phyloP scores from a whole-genome alignment of 1,139 yeast genomes.

The Neolecta irregularis region DNA sequence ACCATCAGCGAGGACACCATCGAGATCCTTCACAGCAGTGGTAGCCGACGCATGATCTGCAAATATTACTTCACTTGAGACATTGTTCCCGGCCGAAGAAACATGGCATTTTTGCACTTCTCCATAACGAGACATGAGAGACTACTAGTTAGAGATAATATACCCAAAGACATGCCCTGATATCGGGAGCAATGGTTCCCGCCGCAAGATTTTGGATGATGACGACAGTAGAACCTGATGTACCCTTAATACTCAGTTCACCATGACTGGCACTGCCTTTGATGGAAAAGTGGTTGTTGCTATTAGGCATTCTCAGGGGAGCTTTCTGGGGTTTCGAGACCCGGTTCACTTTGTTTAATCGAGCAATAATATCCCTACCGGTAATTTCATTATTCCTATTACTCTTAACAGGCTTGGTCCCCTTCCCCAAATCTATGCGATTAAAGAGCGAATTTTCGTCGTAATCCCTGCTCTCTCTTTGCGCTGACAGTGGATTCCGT shows the following conservation, averaged over 20 bases:
- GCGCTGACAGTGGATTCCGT: too few relatives aligned
- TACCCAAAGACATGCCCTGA: conserved; percentile 11
- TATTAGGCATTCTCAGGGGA: neutral
- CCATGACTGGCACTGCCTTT: neutral
- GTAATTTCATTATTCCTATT: too few relatives aligned
- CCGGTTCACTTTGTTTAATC: too few relatives aligned
- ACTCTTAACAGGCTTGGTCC: too few relatives aligned
- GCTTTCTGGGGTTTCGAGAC: too few relatives aligned
- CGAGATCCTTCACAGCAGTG: conserved; percentile 10
- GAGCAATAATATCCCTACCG: too few relatives aligned
- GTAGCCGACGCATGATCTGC: conserved; percentile 12
- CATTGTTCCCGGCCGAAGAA: conserved; percentile 4
- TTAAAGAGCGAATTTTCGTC: too few relatives aligned
- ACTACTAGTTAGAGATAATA: conserved; percentile 7
- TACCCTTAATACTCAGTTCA: conserved; percentile 12
- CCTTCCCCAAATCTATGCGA: too few relatives aligned
- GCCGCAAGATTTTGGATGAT: conserved; percentile 15
- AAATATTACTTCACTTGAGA: conserved; percentile 13
- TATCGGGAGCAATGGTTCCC: conserved; percentile 17
- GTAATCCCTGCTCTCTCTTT: too few relatives aligned
- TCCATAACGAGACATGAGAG: conserved; percentile 2
- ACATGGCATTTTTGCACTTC: conserved; percentile 7
- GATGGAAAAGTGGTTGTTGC: neutral
- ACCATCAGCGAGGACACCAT: conserved; percentile 16
- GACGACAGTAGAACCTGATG: conserved; percentile 12